A percentile compares a stretch with the other conserved stretches of the same genome.
phyloP scores from a whole-genome alignment of 1,284 basidiomycete genomes.

The Puccinia polysora region DNA sequence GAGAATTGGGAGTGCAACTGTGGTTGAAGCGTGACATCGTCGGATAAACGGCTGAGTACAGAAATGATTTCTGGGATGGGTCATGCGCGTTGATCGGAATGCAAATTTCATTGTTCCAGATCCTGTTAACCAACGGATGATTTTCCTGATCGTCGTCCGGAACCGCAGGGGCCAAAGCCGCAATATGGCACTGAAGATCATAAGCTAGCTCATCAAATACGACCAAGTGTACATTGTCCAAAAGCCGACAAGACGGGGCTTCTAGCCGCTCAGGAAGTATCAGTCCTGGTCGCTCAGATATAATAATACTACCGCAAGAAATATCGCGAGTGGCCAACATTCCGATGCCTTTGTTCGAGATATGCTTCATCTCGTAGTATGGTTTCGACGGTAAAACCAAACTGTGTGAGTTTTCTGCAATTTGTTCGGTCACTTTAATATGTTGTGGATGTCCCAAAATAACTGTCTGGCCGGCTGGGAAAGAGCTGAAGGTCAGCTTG shows the following conservation, averaged over 20 bases:
- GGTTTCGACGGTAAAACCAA: not conserved
- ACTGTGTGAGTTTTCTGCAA: not conserved
- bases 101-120: constrained; percentile 18
- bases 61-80: not conserved
- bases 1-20: constrained; percentile 9
- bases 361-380: not conserved
- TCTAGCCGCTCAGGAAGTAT: constrained; percentile 1
- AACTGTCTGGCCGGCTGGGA: not conserved
- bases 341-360: not conserved
- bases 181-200: not conserved
- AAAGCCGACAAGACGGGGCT: not conserved
- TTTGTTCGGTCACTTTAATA: not conserved
- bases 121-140: constrained; percentile 4
- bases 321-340: not conserved
- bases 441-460: constrained; percentile 2
- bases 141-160: not conserved
- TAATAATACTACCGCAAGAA: not conserved
- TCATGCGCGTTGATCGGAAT: not conserved
- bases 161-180: not conserved
- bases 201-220: constrained; percentile 3
- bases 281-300: not conserved
- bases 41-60: constrained; percentile 10
- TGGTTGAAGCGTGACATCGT: constrained; percentile 11
- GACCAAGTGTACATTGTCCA: not conserved
- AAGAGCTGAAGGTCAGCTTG: constrained; percentile 1